Conservation (phyloP, 495 filamentous ascomycete genomes). For the Astrocystis sublimbata region DNA sequence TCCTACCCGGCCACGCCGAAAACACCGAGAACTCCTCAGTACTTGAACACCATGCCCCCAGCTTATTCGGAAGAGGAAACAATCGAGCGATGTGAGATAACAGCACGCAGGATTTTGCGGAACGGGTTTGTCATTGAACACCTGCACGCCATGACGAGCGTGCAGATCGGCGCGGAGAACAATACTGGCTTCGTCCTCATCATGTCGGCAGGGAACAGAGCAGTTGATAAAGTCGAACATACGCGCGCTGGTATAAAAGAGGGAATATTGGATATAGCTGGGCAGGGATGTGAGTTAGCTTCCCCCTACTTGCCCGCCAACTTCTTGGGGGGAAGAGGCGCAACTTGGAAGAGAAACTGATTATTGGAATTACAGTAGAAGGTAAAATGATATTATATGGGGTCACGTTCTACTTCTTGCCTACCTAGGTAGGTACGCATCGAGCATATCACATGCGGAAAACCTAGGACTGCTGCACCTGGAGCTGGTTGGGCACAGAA, state of each 20-base stretch:
- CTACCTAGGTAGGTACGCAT: neutral
- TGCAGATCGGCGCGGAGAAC: constrained; percentile 14
- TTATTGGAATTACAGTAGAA: neutral
- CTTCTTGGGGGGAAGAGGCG: neutral
- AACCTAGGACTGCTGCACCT: neutral
- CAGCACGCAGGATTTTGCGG: constrained; percentile 13
- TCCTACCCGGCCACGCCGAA: neutral
- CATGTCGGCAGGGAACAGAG: constrained; percentile 3
- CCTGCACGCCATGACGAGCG: constrained; percentile 6
- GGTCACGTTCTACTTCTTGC: constrained; percentile 12
- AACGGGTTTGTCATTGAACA: constrained; percentile 13
- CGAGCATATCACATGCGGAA: neutral
- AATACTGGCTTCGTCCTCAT: constrained; percentile 11
- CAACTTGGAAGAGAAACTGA: neutral
- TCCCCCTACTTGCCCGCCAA: neutral
- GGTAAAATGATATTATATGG: constrained; percentile 22
- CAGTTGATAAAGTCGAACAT: neutral
- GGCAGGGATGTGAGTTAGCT: constrained; percentile 5
- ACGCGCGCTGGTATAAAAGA: constrained; percentile 9
- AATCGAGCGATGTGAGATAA: constrained; percentile 13
- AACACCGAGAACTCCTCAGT: neutral
- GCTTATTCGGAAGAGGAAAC: neutral
- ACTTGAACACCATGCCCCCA: neutral
- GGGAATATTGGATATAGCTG: constrained; percentile 13
- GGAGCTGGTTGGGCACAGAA: neutral